These are phyloP conservation scores for Lomentospora prolificans DNA, from an alignment of 2,329 filamentous ascomycete genomes.

Conservation along the genomic window DNA sequence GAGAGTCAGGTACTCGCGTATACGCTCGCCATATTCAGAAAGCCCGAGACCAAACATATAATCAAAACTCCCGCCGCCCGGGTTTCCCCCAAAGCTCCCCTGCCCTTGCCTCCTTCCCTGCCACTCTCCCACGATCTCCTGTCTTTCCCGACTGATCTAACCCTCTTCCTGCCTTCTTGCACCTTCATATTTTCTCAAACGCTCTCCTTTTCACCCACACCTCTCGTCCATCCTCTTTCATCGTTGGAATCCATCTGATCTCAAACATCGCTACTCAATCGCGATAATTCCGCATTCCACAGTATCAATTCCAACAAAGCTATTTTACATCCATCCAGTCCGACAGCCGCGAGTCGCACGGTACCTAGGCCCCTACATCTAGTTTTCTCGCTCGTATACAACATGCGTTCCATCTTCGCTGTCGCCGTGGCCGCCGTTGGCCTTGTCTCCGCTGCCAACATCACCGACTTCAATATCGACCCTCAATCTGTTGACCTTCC, in stretches of 20 bases:
- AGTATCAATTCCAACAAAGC: not conserved
- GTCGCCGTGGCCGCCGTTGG: conserved; percentile 3
- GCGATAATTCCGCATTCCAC: not conserved
- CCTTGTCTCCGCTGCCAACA: conserved; percentile 2
- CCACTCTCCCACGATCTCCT: not conserved
- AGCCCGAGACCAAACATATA: not conserved
- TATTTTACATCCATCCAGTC: not conserved
- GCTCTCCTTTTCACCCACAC: not conserved
- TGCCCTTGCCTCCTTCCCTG: not conserved
- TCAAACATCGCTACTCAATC: not conserved
- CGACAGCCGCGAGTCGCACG: too few relatives aligned
- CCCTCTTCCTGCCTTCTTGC: too few relatives aligned
- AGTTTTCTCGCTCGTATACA: too few relatives aligned
- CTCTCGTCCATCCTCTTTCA: not conserved
- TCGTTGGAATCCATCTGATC: not conserved
- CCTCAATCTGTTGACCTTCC: not conserved
- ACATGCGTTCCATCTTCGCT: conserved; percentile 4
- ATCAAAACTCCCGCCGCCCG: not conserved
- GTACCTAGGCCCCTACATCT: too few relatives aligned
- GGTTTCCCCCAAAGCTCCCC: not conserved
- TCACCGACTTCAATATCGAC: conserved; percentile 1
- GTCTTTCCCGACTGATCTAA: not conserved
- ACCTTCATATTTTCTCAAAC: not conserved
- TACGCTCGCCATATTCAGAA: too few relatives aligned
- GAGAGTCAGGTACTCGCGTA: too few relatives aligned